A percentile compares a stretch with the other conserved stretches of the same genome.
phyloP scores from a whole-genome alignment of 1,284 basidiomycete genomes.

The Schizophyllum amplum region DNA sequence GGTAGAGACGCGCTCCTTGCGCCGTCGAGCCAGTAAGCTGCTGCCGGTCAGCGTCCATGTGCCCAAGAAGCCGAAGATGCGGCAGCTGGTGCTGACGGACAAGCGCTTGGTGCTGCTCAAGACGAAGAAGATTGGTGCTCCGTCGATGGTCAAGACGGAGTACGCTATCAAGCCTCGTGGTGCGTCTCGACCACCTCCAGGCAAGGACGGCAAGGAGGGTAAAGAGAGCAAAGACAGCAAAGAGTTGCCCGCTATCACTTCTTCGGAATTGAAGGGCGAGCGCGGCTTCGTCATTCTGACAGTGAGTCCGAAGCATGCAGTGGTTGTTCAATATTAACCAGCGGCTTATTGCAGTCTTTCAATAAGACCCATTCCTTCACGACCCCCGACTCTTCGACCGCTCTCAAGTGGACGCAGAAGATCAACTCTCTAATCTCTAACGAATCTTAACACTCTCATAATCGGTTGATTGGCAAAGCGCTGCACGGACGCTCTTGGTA shows the following conservation, averaged over 20 bases:
- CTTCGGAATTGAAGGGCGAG: background rate
- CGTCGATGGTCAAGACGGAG: background rate
- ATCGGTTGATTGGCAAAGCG: too few species aligned
- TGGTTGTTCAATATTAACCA: too few species aligned
- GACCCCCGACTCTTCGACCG: too few species aligned
- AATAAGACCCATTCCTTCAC: too few species aligned
- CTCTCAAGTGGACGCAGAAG: too few species aligned
- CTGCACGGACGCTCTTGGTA: too few species aligned
- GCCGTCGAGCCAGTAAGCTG: conserved; percentile 47
- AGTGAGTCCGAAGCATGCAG: background rate
- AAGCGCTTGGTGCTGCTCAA: conserved; percentile 52
- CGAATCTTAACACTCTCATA: too few species aligned
- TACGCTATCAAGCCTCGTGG: background rate
- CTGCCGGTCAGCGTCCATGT: conserved; percentile 47
- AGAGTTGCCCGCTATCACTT: background rate
- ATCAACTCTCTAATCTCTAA: too few species aligned
- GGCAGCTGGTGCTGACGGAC: conserved; percentile 53
- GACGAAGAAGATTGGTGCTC: conserved; percentile 25
- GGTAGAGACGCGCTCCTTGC: conserved; percentile 46
- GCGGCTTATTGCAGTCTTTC: too few species aligned
- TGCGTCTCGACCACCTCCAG: too few species aligned
- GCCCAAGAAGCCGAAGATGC: conserved; percentile 41
- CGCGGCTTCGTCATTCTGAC: background rate
- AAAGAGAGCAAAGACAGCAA: too few species aligned
- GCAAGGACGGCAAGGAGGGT: too few species aligned